A percentile compares a stretch with the other conserved stretches of the same genome.
Evolutionary conservation across 768 basidiomycete species (phyloP).

Genomic region (Clitopilus passeckerianus): DNA sequence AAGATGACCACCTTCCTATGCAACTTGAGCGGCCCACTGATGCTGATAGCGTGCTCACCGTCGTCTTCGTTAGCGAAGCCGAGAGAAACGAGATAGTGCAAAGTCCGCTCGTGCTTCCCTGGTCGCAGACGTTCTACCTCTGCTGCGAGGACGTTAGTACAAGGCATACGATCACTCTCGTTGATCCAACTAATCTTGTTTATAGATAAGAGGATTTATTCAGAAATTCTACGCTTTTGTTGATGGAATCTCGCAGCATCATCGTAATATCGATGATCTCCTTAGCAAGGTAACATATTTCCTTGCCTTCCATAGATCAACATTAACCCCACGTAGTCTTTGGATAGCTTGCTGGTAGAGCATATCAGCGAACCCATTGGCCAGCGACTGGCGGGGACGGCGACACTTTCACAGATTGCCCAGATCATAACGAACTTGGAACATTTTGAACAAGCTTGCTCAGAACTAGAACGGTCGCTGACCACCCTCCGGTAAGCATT

Average conservation of each 20-base stretch:
- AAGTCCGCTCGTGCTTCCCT: constrained; percentile 82
- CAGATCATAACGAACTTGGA: constrained; percentile 92
- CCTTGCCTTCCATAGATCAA: neutral
- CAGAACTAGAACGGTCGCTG: constrained; percentile 79
- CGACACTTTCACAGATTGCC: constrained; percentile 84
- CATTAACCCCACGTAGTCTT: constrained; percentile 46
- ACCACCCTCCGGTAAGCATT: constrained; percentile 68
- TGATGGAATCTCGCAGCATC: constrained; percentile 90
- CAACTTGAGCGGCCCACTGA: constrained; percentile 56
- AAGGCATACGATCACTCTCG: neutral
- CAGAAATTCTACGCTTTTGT: constrained; percentile 96
- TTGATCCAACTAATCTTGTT: too few species aligned
- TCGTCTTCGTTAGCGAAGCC: constrained; percentile 74
- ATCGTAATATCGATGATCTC: constrained; percentile 87
- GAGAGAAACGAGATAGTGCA: constrained; percentile 56
- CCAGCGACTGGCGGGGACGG: constrained; percentile 66
- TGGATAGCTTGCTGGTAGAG: constrained; percentile 76
- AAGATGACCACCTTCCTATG: constrained; percentile 92
- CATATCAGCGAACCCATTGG: constrained; percentile 75
- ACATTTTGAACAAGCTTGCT: constrained; percentile 82
- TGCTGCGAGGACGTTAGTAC: constrained; percentile 80
- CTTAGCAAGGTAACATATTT: constrained; percentile 62
- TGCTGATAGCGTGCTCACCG: constrained; percentile 67
- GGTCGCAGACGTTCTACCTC: constrained; percentile 94
- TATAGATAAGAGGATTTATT: constrained; percentile 49